A percentile compares a stretch with the other conserved stretches of the same genome.
These are phyloP conservation scores for Albugo laibachii DNA, from an alignment of 352 stramenopile species.

Conservation along the genomic window DNA sequence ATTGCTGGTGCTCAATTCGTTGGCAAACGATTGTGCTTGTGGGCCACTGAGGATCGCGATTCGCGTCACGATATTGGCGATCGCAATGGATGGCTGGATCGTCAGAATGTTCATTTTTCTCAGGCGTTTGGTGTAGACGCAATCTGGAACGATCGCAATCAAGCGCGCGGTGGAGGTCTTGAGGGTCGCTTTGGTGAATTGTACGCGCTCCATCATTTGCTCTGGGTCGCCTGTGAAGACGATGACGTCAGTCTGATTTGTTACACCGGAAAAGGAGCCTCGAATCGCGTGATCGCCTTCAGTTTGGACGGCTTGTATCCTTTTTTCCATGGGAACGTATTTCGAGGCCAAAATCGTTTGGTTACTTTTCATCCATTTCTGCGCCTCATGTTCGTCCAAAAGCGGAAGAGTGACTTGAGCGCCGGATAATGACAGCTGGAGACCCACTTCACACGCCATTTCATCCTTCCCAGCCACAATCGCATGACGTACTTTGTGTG, in stretches of 20 bases:
- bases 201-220: constrained; percentile 25
- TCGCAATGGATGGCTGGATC: constrained; percentile 35
- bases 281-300: constrained; percentile 11
- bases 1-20: constrained; percentile 14
- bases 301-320: constrained; percentile 8
- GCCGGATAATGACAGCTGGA: constrained; percentile 39
- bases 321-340: constrained; percentile 9
- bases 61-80: constrained; percentile 39
- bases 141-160: constrained; percentile 30
- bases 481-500: constrained; percentile 6
- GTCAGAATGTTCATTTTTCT: constrained; percentile 27
- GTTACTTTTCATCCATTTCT: constrained; percentile 41
- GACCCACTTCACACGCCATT: constrained; percentile 32
- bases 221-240: constrained; percentile 32
- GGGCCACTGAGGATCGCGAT: constrained; percentile 32
- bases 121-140: constrained; percentile 15
- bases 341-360: constrained; percentile 30
- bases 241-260: constrained; percentile 25
- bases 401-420: constrained; percentile 36
- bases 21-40: constrained; percentile 13
- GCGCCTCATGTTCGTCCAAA: constrained; percentile 27
- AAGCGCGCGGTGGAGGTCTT: constrained; percentile 21
- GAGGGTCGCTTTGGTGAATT: constrained; percentile 20
- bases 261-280: too few relatives aligned
- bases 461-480: constrained; percentile 44